phyloP scores from a whole-genome alignment of 306 rosid genomes.

The Trichosanthes cucumerina region DNA sequence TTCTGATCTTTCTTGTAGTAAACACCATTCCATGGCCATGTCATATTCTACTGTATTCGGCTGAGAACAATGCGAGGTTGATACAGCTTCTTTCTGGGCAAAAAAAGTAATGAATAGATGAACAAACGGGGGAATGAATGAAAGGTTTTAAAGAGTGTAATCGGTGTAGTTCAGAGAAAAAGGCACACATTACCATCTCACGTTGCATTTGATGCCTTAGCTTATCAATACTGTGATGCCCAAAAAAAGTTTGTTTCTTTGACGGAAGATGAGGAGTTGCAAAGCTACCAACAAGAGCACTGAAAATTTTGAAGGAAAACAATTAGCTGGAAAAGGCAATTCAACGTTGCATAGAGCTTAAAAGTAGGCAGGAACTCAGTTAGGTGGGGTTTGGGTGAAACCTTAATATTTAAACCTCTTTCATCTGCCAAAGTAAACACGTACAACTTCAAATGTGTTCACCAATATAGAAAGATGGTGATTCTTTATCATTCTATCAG shows the following conservation, averaged over 20 bases:
- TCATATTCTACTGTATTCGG: slow-evolving; percentile 41
- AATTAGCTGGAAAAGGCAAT: not conserved
- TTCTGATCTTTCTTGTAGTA: slow-evolving; percentile 38
- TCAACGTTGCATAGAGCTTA: not conserved
- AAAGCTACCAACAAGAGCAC: slow-evolving; percentile 62
- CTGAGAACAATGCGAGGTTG: slow-evolving; percentile 51
- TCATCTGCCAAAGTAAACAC: not conserved
- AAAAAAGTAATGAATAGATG: slow-evolving; percentile 1
- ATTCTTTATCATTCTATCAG: not conserved
- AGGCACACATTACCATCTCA: slow-evolving; percentile 45
- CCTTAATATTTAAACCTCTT: not conserved
- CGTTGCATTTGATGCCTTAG: slow-evolving; percentile 40
- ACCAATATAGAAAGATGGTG: not conserved
- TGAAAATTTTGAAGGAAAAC: slow-evolving; percentile 12
- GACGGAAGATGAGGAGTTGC: slow-evolving; percentile 37
- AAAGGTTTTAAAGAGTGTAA: not conserved
- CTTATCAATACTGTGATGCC: slow-evolving; percentile 56
- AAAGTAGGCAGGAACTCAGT: not conserved
- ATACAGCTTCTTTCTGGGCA: slow-evolving; percentile 41
- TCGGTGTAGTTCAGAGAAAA: not conserved
- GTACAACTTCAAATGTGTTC: not conserved
- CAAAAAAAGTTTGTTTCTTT: slow-evolving; percentile 51
- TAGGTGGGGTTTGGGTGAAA: not conserved
- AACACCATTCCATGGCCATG: slow-evolving; percentile 49
- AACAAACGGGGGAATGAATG: not conserved